phyloP scores from a whole-genome alignment of 1,284 basidiomycete species.

The Phylloboletellus chloephorus region DNA sequence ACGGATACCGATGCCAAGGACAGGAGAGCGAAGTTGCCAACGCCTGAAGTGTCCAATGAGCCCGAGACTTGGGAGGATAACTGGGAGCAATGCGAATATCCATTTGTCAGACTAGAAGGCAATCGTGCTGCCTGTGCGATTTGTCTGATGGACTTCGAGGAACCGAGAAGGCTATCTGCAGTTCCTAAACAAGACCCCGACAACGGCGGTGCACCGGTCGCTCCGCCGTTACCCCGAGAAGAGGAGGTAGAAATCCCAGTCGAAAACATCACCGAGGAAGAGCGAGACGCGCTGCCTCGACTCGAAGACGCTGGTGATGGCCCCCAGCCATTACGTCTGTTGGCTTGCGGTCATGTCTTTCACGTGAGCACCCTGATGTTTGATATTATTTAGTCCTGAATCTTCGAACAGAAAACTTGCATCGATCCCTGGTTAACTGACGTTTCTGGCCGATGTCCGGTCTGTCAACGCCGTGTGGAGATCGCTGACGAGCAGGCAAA shows the following conservation, averaged over 20 bases:
- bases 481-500: conserved; percentile 33
- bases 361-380: conserved; percentile 49
- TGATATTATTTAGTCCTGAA: conserved; percentile 9
- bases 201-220: conserved; percentile 10
- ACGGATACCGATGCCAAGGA: conserved; percentile 14
- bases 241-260: conserved; percentile 31
- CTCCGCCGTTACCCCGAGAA: conserved; percentile 9
- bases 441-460: conserved; percentile 74
- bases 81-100: conserved; percentile 50
- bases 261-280: conserved; percentile 39
- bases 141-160: conserved; percentile 77
- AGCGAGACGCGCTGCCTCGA: conserved; percentile 38
- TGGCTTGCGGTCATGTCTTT: conserved; percentile 76
- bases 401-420: conserved; percentile 58
- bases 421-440: conserved; percentile 74
- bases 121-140: conserved; percentile 79
- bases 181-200: conserved; percentile 24
- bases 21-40: conserved; percentile 18
- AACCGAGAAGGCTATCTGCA: conserved; percentile 47
- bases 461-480: conserved; percentile 62
- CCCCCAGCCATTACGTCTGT: conserved; percentile 64
- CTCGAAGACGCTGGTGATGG: conserved; percentile 68
- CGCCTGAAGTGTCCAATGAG: conserved; percentile 29
- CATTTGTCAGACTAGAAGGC: conserved; percentile 67
- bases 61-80: conserved; percentile 50